These are phyloP conservation scores for Prunus padus DNA, from an alignment of 306 rosid species.

Conservation along the genomic window DNA sequence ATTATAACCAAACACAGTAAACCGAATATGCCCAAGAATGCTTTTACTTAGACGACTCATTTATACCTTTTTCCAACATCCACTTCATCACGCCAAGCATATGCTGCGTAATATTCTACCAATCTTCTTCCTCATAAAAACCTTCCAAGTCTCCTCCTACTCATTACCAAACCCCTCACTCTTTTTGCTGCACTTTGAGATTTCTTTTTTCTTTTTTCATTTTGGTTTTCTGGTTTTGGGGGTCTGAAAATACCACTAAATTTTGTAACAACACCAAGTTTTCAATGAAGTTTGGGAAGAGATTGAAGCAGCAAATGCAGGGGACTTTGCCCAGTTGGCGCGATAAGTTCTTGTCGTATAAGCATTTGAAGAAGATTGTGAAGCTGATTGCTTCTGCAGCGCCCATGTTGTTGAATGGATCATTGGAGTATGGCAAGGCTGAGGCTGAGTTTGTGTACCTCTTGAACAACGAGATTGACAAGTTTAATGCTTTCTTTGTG, in stretches of 20 bases:
- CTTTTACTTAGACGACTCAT: slow-evolving; percentile 44
- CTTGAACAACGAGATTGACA: slow-evolving; percentile 81
- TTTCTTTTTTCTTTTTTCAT: background rate
- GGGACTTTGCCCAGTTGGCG: slow-evolving; percentile 74
- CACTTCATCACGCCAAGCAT: slow-evolving; percentile 75
- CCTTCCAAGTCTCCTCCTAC: slow-evolving; percentile 12
- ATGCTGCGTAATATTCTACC: slow-evolving; percentile 72
- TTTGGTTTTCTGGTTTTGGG: background rate
- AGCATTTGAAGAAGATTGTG: slow-evolving; percentile 77
- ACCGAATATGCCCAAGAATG: slow-evolving; percentile 74
- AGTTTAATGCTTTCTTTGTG: slow-evolving; percentile 76
- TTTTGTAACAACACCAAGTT: background rate
- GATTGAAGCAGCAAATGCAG: slow-evolving; percentile 66
- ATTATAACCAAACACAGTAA: background rate
- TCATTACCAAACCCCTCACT: slow-evolving; percentile 6
- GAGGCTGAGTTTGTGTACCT: slow-evolving; percentile 63
- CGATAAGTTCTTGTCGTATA: slow-evolving; percentile 78
- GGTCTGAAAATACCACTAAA: background rate
- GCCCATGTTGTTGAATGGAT: slow-evolving; percentile 32
- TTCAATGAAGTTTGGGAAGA: slow-evolving; percentile 79
- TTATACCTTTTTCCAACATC: slow-evolving; percentile 44
- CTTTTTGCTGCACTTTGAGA: background rate
- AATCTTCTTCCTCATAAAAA: slow-evolving; percentile 33
- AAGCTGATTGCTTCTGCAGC: slow-evolving; percentile 39
- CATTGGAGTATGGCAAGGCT: slow-evolving; percentile 35